Conservation (phyloP, 768 basidiomycete species). For the Mycena rosella region DNA sequence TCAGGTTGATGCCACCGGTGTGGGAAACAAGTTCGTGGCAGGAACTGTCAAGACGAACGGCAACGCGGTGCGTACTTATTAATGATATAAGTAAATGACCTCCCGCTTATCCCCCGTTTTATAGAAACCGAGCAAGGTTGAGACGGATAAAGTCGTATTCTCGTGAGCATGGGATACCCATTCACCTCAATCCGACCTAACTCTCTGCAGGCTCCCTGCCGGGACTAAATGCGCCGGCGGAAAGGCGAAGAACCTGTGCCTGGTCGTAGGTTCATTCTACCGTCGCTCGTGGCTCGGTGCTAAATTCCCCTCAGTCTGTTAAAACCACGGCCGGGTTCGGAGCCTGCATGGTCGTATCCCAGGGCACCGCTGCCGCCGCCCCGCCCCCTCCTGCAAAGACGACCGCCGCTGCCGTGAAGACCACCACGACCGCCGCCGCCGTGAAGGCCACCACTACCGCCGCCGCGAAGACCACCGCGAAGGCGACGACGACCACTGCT, state of each 20-base stretch:
- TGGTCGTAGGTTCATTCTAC: slow-evolving; percentile 52
- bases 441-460: slow-evolving; percentile 19
- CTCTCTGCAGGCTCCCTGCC: slow-evolving; percentile 50
- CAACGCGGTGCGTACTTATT: slow-evolving; percentile 27
- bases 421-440: slow-evolving; percentile 40
- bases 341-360: slow-evolving; percentile 64
- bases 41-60: slow-evolving; percentile 39
- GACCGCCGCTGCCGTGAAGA: slow-evolving; percentile 22
- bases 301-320: slow-evolving; percentile 49
- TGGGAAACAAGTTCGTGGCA: slow-evolving; percentile 32
- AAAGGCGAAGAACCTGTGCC: slow-evolving; percentile 55
- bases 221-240: slow-evolving; percentile 68
- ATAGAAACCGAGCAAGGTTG: slow-evolving; percentile 54
- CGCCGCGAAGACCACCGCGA: slow-evolving; percentile 13
- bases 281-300: neutral
- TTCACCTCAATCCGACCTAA: neutral
- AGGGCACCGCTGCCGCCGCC: slow-evolving; percentile 39
- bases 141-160: slow-evolving; percentile 58
- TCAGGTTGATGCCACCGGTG: slow-evolving; percentile 33
- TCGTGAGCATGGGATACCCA: slow-evolving; percentile 30
- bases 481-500: slow-evolving; percentile 28
- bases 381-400: slow-evolving; percentile 28
- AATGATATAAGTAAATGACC: neutral
- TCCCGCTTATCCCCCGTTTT: neutral
- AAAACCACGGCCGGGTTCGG: slow-evolving; percentile 64